Conservation (phyloP, 495 filamentous ascomycete species). For the Daldinia loculata region DNA sequence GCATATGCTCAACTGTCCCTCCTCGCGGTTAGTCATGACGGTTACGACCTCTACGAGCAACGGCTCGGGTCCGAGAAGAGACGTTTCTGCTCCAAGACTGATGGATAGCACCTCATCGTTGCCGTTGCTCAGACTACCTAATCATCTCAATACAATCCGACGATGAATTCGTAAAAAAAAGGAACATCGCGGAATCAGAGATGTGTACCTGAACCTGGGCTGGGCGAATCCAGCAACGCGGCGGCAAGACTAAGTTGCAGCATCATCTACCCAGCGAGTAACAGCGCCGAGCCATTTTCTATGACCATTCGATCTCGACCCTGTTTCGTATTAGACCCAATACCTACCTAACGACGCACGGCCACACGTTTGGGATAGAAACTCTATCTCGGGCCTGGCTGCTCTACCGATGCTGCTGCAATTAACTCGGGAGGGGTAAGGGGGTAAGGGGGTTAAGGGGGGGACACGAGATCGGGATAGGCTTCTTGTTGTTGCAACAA, state of each 20-base stretch:
- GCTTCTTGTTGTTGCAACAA: neutral
- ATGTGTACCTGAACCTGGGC: too few species aligned
- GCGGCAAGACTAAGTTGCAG: conserved; percentile 7
- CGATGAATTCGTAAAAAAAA: neutral
- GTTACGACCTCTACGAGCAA: neutral
- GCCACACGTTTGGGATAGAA: conserved; percentile 31
- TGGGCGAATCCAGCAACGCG: neutral
- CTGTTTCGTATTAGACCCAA: conserved; percentile 19
- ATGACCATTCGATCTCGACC: conserved; percentile 28
- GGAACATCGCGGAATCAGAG: too few species aligned
- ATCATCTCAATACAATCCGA: neutral
- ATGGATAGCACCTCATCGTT: neutral
- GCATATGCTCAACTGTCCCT: conserved; percentile 17
- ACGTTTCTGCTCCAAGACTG: neutral
- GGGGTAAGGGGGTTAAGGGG: neutral
- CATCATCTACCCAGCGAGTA: neutral
- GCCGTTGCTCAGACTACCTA: too few species aligned
- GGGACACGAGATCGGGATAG: conserved; percentile 9
- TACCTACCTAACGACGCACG: conserved; percentile 3
- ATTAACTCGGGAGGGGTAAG: neutral
- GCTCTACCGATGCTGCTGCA: neutral
- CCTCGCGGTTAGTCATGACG: neutral
- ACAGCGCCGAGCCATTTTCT: conserved; percentile 9
- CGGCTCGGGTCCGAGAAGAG: conserved; percentile 5
- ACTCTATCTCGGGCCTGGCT: conserved; percentile 15